Percentiles rank a stretch among this genome's conserved stretches.
These are phyloP conservation scores for Lepidium sativum DNA, from an alignment of 345 rosid genomes.

Conservation along the genomic window DNA sequence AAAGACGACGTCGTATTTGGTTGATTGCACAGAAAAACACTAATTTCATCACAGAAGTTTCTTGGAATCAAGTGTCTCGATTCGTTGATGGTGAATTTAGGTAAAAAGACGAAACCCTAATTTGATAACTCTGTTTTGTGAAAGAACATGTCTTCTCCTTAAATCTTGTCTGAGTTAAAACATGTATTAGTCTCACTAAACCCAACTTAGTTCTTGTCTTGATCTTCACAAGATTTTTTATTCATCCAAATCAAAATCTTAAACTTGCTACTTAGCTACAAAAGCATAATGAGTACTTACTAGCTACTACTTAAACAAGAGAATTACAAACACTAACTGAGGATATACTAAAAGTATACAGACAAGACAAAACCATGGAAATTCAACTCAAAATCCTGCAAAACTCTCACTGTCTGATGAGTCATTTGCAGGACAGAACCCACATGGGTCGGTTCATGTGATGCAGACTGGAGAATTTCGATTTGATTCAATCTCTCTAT, in stretches of 20 bases:
- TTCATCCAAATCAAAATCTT: constrained; percentile 19
- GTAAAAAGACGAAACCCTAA: neutral
- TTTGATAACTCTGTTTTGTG: neutral
- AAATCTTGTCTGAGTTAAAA: neutral
- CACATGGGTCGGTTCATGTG: neutral
- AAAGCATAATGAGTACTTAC: constrained; percentile 11
- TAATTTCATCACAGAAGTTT: neutral
- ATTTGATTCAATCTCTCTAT: neutral
- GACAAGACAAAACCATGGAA: neutral
- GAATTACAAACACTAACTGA: neutral
- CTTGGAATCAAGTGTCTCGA: neutral
- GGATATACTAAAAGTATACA: too few species aligned
- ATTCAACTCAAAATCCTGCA: constrained; percentile 6
- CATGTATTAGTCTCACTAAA: too few species aligned
- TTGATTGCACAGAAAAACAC: neutral
- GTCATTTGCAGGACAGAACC: constrained; percentile 1
- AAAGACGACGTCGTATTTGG: neutral
- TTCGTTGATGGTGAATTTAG: neutral
- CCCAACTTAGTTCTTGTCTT: too few species aligned
- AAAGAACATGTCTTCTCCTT: neutral
- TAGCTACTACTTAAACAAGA: constrained; percentile 7
- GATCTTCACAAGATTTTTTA: neutral
- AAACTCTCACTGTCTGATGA: neutral
- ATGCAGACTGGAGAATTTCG: neutral
- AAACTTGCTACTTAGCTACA: constrained; percentile 14